Conservation (phyloP, 2,329 filamentous ascomycete species). For the Allantophomopsis cytisporea region DNA sequence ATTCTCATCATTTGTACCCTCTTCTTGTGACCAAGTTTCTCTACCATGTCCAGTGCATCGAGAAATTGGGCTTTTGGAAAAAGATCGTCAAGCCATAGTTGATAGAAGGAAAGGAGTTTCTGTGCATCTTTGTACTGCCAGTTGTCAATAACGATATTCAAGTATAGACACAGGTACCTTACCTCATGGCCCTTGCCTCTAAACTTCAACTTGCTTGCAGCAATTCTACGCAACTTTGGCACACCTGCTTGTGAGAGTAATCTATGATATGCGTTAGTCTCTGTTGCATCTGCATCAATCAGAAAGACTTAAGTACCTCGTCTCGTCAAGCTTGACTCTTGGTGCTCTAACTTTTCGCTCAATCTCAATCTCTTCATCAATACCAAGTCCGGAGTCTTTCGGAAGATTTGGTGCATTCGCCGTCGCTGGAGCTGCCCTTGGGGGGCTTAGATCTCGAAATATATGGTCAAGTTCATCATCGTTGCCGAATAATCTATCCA, state of each 20-base stretch:
- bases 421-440: slow-evolving; percentile 25
- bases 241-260: slow-evolving; percentile 77
- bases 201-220: slow-evolving; percentile 57
- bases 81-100: slow-evolving; percentile 91
- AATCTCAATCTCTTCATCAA: slow-evolving; percentile 78
- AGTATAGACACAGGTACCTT: background rate
- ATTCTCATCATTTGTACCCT: slow-evolving; percentile 59
- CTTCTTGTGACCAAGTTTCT: slow-evolving; percentile 84
- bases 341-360: slow-evolving; percentile 59
- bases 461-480: slow-evolving; percentile 35
- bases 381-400: slow-evolving; percentile 49
- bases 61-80: slow-evolving; percentile 91
- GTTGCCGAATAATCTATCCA: slow-evolving; percentile 66
- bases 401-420: slow-evolving; percentile 19
- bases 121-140: slow-evolving; percentile 69
- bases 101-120: slow-evolving; percentile 77
- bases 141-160: slow-evolving; percentile 2
- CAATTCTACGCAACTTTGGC: slow-evolving; percentile 61
- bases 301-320: slow-evolving; percentile 32
- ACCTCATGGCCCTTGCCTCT: slow-evolving; percentile 94
- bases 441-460: slow-evolving; percentile 25
- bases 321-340: slow-evolving; percentile 76
- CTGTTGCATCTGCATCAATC: slow-evolving; percentile 6
- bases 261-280: slow-evolving; percentile 24
- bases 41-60: slow-evolving; percentile 79